A percentile compares a stretch with the other conserved stretches of the same genome.
These are phyloP conservation scores for Modicella reniformis DNA, from an alignment of 371 early-diverging fungal species.

Conservation along the genomic window DNA sequence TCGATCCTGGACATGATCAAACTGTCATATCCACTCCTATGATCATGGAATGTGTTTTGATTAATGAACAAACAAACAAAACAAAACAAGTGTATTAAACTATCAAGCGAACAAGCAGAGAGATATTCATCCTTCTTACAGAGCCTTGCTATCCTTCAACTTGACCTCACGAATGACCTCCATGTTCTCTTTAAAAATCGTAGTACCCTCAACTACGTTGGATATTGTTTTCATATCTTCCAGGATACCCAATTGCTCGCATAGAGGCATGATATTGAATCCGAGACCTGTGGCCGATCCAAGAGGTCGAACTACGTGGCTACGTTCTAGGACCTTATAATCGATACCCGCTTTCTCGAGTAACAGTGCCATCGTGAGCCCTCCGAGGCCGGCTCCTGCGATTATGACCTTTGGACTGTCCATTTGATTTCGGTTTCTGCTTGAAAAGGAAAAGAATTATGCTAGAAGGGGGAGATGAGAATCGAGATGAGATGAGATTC, in stretches of 20 bases:
- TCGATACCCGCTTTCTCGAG: conserved; percentile 8
- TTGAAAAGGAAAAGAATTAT: not conserved
- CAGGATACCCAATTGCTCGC: conserved; percentile 37
- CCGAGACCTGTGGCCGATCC: conserved; percentile 24
- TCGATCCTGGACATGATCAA: conserved; percentile 11
- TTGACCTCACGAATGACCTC: not conserved
- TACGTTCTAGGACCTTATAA: not conserved
- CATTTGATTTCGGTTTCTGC: no score
- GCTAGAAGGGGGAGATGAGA: no score
- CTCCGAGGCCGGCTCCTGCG: conserved; percentile 18
- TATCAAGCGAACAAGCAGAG: no score
- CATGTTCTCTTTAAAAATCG: not conserved
- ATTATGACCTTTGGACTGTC: conserved; percentile 2
- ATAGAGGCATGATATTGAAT: conserved; percentile 25
- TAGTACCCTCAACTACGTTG: not conserved
- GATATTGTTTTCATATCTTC: conserved; percentile 19
- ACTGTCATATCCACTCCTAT: conserved; percentile 13
- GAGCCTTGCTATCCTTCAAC: not conserved
- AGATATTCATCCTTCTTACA: not conserved
- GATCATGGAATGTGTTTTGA: not conserved
- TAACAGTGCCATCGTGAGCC: conserved; percentile 1
- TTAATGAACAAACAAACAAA: not conserved
- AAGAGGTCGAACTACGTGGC: not conserved
- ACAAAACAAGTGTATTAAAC: no score
- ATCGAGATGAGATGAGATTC: no score